Percentiles rank a stretch among this genome's conserved stretches.
phyloP scores from a whole-genome alignment of 2,329 filamentous ascomycete species.

The Berkeleyomyces basicola region DNA sequence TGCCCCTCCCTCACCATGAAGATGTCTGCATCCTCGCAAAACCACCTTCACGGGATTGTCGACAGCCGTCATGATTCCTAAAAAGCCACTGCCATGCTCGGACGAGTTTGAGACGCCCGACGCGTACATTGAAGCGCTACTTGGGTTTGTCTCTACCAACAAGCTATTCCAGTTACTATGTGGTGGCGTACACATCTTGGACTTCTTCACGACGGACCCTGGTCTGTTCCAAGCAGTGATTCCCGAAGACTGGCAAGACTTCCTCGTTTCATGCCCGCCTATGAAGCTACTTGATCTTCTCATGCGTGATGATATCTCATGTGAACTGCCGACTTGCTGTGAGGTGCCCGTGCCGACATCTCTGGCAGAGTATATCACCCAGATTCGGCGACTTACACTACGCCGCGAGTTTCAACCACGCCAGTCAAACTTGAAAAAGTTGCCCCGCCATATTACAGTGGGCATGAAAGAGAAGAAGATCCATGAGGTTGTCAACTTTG shows the following conservation, averaged over 20 bases:
- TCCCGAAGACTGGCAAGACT: slow-evolving; percentile 64
- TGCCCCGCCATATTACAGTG: slow-evolving; percentile 58
- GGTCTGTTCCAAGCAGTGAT: slow-evolving; percentile 66
- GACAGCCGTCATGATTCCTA: slow-evolving; percentile 27
- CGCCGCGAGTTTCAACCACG: slow-evolving; percentile 38
- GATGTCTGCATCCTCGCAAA: no score
- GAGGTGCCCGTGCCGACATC: slow-evolving; percentile 30
- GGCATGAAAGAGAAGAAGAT: slow-evolving; percentile 96
- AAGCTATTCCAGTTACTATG: slow-evolving; percentile 75
- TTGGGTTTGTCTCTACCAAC: slow-evolving; percentile 59
- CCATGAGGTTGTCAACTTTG: slow-evolving; percentile 84
- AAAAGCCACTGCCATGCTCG: slow-evolving; percentile 48
- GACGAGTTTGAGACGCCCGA: slow-evolving; percentile 55
- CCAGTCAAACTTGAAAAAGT: slow-evolving; percentile 31
- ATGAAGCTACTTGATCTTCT: slow-evolving; percentile 67
- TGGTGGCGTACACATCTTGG: slow-evolving; percentile 89
- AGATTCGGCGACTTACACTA: slow-evolving; percentile 54
- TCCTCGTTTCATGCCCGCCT: slow-evolving; percentile 53
- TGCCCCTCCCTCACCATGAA: slow-evolving; percentile 4
- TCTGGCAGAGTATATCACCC: slow-evolving; percentile 54
- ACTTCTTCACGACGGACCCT: slow-evolving; percentile 80
- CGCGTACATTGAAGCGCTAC: slow-evolving; percentile 60
- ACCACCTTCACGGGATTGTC: background rate
- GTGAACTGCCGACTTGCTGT: slow-evolving; percentile 7
- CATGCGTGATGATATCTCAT: slow-evolving; percentile 55